phyloP scores from a whole-genome alignment of 116 monocot genomes.

The Trichopus zeylanicus region DNA sequence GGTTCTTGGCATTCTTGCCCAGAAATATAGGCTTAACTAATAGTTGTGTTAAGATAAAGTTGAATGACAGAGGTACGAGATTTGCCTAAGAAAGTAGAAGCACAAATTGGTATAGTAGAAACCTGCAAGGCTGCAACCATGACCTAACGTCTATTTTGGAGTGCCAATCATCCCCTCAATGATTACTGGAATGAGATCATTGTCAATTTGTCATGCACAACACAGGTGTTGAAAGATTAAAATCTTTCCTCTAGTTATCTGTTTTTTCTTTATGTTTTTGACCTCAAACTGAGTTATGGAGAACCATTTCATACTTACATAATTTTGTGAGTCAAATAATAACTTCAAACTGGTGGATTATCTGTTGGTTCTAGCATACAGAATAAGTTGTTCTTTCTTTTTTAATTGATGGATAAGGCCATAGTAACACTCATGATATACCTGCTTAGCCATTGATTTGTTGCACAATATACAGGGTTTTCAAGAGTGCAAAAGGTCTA shows the following conservation, averaged over 20 bases:
- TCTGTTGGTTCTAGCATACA: neutral
- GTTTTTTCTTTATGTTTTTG: neutral
- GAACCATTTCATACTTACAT: neutral
- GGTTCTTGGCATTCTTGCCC: no score
- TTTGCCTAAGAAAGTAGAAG: no score
- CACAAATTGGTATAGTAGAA: no score
- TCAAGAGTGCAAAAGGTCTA: slow-evolving; percentile 48
- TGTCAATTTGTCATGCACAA: neutral
- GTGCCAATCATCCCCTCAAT: no score
- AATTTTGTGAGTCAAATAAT: neutral
- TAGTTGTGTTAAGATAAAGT: no score
- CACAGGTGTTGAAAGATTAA: neutral
- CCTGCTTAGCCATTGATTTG: neutral
- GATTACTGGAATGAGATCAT: no score
- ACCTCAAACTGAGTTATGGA: neutral
- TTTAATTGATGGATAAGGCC: no score
- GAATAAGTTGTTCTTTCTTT: no score
- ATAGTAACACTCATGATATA: neutral
- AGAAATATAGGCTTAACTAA: no score
- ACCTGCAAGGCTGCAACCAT: no score
- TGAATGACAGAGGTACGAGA: no score
- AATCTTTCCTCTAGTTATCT: neutral
- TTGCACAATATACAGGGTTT: slow-evolving; percentile 29
- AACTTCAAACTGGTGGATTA: neutral
- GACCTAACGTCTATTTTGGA: no score